Evolutionary conservation across 768 basidiomycete genomes (phyloP).

Genomic region (Phaeotremella fagi): DNA sequence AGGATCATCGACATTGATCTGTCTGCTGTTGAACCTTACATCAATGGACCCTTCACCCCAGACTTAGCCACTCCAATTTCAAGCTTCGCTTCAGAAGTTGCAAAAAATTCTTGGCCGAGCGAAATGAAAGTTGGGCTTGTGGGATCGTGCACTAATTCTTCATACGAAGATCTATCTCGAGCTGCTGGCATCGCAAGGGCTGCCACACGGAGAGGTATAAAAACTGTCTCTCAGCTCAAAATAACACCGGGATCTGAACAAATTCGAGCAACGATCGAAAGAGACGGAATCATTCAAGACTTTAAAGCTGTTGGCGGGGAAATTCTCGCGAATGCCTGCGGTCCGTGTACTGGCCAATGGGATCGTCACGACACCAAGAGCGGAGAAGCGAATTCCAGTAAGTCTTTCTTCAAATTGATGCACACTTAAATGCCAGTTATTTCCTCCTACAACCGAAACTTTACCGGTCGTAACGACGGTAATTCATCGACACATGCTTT

Average conservation of each 20-base stretch:
- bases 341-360: constrained; percentile 99
- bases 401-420: constrained; percentile 48
- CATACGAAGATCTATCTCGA: constrained; percentile 99
- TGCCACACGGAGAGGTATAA: constrained; percentile 78
- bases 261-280: constrained; percentile 92
- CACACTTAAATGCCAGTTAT: constrained; percentile 59
- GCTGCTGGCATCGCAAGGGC: constrained; percentile 89
- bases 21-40: constrained; percentile 94
- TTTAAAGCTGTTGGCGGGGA: constrained; percentile 85
- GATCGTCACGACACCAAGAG: constrained; percentile 94
- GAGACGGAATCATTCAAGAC: constrained; percentile 84
- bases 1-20: constrained; percentile 91
- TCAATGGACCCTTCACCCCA: constrained; percentile 99
- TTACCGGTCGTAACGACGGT: constrained; percentile 98
- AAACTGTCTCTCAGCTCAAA: constrained; percentile 88
- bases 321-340: constrained; percentile 96
- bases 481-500: constrained; percentile 89
- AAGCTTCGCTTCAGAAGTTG: constrained; percentile 83
- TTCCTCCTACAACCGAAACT: constrained; percentile 99
- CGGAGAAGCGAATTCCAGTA: constrained; percentile 93
- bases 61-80: constrained; percentile 98
- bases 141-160: constrained; percentile 99
- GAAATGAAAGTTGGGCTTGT: constrained; percentile 97
- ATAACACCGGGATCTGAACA: constrained; percentile 98
- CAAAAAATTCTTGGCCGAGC: constrained; percentile 92